Percentiles rank a stretch among this genome's conserved stretches.
Evolutionary conservation across 1,284 basidiomycete species (phyloP).

Genomic region (Schizopora paradoxa): DNA sequence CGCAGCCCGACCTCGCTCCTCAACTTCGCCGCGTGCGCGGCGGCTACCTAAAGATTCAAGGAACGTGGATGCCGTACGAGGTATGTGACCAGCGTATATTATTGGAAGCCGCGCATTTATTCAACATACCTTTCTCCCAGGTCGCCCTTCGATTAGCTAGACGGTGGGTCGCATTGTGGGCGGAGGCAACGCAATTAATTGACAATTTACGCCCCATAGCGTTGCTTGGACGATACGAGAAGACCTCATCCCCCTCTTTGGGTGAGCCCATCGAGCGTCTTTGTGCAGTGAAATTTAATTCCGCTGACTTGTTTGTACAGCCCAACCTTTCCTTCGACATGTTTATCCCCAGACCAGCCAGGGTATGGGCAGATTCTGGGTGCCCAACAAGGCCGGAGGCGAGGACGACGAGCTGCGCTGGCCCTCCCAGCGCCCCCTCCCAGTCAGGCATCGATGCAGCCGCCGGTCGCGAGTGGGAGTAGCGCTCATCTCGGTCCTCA

Average conservation of each 20-base stretch:
- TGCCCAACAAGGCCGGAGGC: constrained; percentile 53
- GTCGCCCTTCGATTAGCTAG: constrained; percentile 70
- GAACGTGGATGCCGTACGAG: constrained; percentile 87
- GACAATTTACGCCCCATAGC: constrained; percentile 35
- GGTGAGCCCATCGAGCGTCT: constrained; percentile 39
- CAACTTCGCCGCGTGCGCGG: constrained; percentile 77
- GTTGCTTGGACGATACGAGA: constrained; percentile 87
- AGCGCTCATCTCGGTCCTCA: too few relatives aligned
- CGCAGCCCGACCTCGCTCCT: constrained; percentile 76
- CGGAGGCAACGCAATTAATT: constrained; percentile 11
- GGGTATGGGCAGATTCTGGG: constrained; percentile 77
- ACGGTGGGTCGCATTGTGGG: constrained; percentile 43
- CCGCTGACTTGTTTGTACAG: constrained; percentile 37
- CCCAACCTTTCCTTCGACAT: constrained; percentile 68
- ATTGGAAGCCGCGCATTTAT: constrained; percentile 10
- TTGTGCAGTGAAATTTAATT: constrained; percentile 20
- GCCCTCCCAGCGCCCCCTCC: constrained; percentile 16
- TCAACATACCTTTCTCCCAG: constrained; percentile 29
- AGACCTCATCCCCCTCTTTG: constrained; percentile 77
- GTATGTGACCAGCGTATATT: constrained; percentile 33
- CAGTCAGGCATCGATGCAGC: too few relatives aligned
- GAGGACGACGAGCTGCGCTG: constrained; percentile 44
- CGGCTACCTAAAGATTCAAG: constrained; percentile 84
- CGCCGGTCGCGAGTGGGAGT: too few relatives aligned
- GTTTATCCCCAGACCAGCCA: constrained; percentile 74